phyloP scores from a whole-genome alignment of 2,329 filamentous ascomycete genomes.

The Aurifilum marmelostoma region DNA sequence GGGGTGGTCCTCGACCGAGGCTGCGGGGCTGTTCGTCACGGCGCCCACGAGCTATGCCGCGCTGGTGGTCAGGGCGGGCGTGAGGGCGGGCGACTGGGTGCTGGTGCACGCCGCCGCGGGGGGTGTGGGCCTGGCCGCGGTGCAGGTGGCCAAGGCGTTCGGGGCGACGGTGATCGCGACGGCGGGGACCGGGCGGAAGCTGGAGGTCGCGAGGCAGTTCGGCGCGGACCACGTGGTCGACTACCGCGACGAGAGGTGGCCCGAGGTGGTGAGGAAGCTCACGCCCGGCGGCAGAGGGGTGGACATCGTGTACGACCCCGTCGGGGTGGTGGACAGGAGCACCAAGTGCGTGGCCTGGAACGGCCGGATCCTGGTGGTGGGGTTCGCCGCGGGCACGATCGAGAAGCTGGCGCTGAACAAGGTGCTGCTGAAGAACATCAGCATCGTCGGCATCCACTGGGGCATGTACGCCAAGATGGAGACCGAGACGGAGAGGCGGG shows the following conservation, averaged over 20 bases:
- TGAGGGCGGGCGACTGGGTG: conserved; percentile 82
- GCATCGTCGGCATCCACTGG: conserved; percentile 89
- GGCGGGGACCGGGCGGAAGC: conserved; percentile 78
- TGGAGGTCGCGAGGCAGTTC: conserved; percentile 75
- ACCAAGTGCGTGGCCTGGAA: conserved; percentile 96
- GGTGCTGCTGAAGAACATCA: conserved; percentile 91
- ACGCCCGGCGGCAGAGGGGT: conserved; percentile 75
- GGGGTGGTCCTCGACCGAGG: conserved; percentile 83
- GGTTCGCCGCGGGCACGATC: conserved; percentile 83
- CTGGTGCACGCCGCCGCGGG: conserved; percentile 92
- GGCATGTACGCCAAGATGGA: conserved; percentile 79
- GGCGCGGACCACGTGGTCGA: conserved; percentile 85
- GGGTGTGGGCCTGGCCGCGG: conserved; percentile 86
- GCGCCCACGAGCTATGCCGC: conserved; percentile 88
- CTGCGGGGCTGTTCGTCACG: conserved; percentile 88
- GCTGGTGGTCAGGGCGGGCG: conserved; percentile 74
- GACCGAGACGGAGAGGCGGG: conserved; percentile 66
- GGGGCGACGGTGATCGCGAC: conserved; percentile 94
- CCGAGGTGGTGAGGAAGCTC: conserved; percentile 73
- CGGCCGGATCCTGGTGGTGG: conserved; percentile 82
- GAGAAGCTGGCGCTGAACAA: conserved; percentile 94
- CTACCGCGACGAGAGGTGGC: conserved; percentile 69
- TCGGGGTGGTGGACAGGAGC: conserved; percentile 83
- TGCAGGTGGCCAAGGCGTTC: conserved; percentile 89
- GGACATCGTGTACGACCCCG: conserved; percentile 94